Base-by-base conservation (phyloP, 768 basidiomycete species). In the Tulasnella sp. region DNA sequence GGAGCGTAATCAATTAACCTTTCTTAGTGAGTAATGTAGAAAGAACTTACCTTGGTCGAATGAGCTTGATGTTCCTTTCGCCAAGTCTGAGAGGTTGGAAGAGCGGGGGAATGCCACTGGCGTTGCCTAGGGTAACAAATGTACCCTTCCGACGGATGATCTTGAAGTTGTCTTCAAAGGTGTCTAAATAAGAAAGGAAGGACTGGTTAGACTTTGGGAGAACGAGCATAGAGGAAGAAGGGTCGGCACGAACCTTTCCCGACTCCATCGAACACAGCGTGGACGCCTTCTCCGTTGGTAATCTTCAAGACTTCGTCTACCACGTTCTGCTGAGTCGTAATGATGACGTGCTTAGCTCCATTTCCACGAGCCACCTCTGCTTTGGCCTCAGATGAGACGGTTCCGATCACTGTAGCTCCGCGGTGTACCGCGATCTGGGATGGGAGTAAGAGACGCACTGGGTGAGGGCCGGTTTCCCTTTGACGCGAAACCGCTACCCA, bases 201-300 rank as follows among this genome's bases (percentile, higher is more conserved):
- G 11, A 49, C 29, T 12, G 15, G 34, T 49, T 29, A 58, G 17
- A 25, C 12, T 22, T n/a, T 31, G 9, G 3, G 11, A 14, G 31
- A n/a, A 14, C n/a, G n/a, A n/a, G n/a, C n/a, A 29, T 34, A 25
- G 29, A 34, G 11, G 25, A 31, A 2, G 64, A n/a, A 31, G 22
- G 69, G 1, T 0, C 22, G 76, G 37, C 1, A 86, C 83, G 96
- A 88, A 82, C 94, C 93, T 85, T 93, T 96, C 1, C 97, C 97
- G n/a, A 99, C 94, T 37, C 97, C 97, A 80, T 99, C 97, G 80
- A 91, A 97, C 31, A 94, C 88, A 19, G 89, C 96, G 78, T 97
- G 88, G 5, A 95, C 93, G 19, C 94, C 93, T 79, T 90, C 86
- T 8, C 92, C 93, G 54, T 89, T 88, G 0, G 94, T 94, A 73